phyloP scores from a whole-genome alignment of 805 yeast genomes.

The Metschnikowia bowlesiae region DNA sequence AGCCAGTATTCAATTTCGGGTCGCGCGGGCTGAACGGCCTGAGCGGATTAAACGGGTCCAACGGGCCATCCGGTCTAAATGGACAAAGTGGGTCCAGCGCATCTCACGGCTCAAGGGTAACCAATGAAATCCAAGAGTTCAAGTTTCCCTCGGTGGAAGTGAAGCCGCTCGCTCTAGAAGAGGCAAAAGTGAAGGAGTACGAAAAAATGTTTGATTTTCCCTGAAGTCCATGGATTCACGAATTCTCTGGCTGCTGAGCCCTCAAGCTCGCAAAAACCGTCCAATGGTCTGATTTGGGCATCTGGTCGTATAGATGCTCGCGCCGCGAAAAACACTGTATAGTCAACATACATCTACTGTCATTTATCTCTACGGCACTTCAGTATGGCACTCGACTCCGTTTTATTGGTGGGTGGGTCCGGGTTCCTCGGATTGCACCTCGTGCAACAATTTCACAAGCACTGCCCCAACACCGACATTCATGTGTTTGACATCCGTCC shows the following conservation, averaged over 20 bases:
- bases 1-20: neutral
- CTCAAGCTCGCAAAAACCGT: no score
- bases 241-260: no score
- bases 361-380: neutral
- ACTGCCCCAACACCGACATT: conserved; percentile 63
- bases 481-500: conserved; percentile 92
- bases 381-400: conserved; percentile 40
- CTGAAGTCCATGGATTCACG: neutral
- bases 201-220: conserved; percentile 26
- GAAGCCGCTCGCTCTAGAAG: conserved; percentile 19
- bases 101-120: neutral
- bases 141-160: conserved; percentile 24
- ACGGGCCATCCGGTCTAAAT: neutral
- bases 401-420: conserved; percentile 89
- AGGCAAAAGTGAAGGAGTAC: conserved; percentile 24
- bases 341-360: conserved; percentile 2
- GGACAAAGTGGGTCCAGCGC: neutral
- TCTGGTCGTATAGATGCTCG: conserved; percentile 5
- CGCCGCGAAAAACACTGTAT: conserved; percentile 4
- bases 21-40: neutral
- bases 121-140: conserved; percentile 3
- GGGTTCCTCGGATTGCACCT: conserved; percentile 93
- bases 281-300: neutral
- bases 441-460: conserved; percentile 73
- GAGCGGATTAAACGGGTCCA: neutral